These are phyloP conservation scores for Ajuga chamaepitys DNA, from an alignment of 257 asterid genomes.

Conservation along the genomic window DNA sequence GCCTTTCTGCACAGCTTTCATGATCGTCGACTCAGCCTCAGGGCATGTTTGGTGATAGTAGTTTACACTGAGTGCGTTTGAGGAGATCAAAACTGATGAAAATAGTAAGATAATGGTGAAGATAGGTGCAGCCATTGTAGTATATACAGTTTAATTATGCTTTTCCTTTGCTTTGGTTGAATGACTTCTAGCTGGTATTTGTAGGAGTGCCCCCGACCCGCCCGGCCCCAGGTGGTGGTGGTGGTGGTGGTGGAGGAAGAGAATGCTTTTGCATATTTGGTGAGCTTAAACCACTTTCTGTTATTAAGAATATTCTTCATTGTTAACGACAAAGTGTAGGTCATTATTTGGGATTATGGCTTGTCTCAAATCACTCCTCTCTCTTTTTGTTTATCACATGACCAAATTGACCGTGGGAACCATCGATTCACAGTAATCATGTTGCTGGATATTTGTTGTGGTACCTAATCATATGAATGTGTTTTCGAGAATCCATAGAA, in stretches of 20 bases:
- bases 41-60: constrained; percentile 76
- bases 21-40: constrained; percentile 34
- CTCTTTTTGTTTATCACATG: too few relatives aligned
- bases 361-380: too few relatives aligned
- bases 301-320: constrained; percentile 4
- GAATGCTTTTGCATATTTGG: constrained; percentile 17
- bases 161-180: neutral
- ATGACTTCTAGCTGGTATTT: constrained; percentile 15
- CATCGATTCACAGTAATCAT: too few relatives aligned
- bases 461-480: too few relatives aligned
- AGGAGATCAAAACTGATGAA: constrained; percentile 11
- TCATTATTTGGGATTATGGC: too few relatives aligned
- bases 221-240: neutral
- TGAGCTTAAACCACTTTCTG: constrained; percentile 29
- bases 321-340: neutral
- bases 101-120: constrained; percentile 14
- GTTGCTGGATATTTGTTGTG: too few relatives aligned
- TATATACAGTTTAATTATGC: neutral
- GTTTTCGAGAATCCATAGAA: too few relatives aligned
- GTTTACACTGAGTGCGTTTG: constrained; percentile 40
- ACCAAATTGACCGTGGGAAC: too few relatives aligned
- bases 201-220: neutral
- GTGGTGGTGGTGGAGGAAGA: neutral
- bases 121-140: constrained; percentile 32
- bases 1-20: constrained; percentile 43